Evolutionary conservation across 2,329 filamentous ascomycete species (phyloP), one percentile per base, ranked within the genome.

Genomic region (Trichoderma polysporum): DNA sequence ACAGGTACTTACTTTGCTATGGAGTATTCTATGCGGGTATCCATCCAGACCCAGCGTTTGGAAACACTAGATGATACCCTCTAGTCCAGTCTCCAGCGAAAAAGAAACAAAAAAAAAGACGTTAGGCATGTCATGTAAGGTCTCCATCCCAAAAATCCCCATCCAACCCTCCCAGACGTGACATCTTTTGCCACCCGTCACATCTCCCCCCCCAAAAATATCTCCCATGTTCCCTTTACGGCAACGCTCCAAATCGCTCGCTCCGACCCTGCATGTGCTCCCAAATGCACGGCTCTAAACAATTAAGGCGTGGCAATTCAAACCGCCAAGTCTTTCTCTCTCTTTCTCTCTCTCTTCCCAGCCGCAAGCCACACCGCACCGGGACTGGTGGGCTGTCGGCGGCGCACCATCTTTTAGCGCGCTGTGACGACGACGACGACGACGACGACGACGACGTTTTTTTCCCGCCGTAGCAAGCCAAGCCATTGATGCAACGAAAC

Each of bases 251-350:
- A n/a, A 49, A 37, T 60, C 58, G 41, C 41, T 33, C 45, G 15
- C 41, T 50, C 58, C 58, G 58, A 31, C 58, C 58, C 31, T 61
- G 58, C 45, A 61, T 27, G 41, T n/a, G n/a, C n/a, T n/a, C n/a
- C n/a, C 41, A 29, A 49, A 17, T 9, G 41, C 57, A 39, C 57
- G n/a, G n/a, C n/a, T n/a, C n/a, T n/a, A n/a, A n/a, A n/a, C n/a
- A n/a, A n/a, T n/a, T n/a, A n/a, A n/a, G n/a, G n/a, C n/a, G 53
- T 57, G 53, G 53, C 53, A 57, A 57, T n/a, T n/a, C n/a, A n/a
- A n/a, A 25, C 27, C 8, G 17, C 8, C 49, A n/a, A 53, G 27
- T 17, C 27, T 22, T 33, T n/a, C 19, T 53, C 6, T 53, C n/a
- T n/a, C n/a, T n/a, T n/a, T n/a, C n/a, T n/a, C n/a, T n/a, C n/a